Conservation (phyloP, 768 basidiomycete species). For the Daedaleopsis sinensis region DNA sequence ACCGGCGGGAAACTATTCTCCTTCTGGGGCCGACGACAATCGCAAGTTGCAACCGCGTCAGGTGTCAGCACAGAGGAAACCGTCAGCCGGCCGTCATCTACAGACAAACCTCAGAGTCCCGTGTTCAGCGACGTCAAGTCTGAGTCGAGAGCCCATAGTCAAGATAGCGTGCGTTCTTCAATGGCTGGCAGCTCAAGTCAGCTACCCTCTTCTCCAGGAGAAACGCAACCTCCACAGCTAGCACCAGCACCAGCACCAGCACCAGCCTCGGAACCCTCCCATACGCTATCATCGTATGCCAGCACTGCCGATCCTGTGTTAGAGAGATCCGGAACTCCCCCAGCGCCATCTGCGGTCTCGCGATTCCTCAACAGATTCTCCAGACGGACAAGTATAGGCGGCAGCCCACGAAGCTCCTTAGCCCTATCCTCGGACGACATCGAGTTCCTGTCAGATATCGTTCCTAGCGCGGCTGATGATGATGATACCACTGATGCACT, state of each 20-base stretch:
- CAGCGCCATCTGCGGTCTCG: constrained; percentile 68
- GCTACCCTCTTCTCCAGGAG: constrained; percentile 1
- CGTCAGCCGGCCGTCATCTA: background rate
- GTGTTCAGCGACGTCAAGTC: constrained; percentile 5
- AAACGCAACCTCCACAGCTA: background rate
- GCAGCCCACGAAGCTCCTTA: constrained; percentile 54
- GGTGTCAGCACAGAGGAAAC: background rate
- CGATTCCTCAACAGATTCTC: constrained; percentile 81
- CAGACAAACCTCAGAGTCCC: constrained; percentile 15
- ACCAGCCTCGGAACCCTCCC: constrained; percentile 3
- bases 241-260: background rate
- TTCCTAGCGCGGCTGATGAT: constrained; percentile 55
- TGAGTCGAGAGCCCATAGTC: constrained; percentile 21
- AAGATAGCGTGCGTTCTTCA: constrained; percentile 22
- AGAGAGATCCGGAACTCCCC: constrained; percentile 20
- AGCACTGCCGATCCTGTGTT: constrained; percentile 24
- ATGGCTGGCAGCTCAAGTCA: constrained; percentile 6
- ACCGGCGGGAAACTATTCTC: constrained; percentile 63
- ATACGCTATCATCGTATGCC: constrained; percentile 19
- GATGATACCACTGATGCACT: constrained; percentile 37
- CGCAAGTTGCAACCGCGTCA: constrained; percentile 5
- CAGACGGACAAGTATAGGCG: constrained; percentile 42
- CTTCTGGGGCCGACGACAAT: constrained; percentile 58
- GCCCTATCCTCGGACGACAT: constrained; percentile 81
- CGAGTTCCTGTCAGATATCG: constrained; percentile 74